These are phyloP conservation scores for Termitomyces eurrhizus DNA, from an alignment of 768 basidiomycete species.

Conservation along the genomic window DNA sequence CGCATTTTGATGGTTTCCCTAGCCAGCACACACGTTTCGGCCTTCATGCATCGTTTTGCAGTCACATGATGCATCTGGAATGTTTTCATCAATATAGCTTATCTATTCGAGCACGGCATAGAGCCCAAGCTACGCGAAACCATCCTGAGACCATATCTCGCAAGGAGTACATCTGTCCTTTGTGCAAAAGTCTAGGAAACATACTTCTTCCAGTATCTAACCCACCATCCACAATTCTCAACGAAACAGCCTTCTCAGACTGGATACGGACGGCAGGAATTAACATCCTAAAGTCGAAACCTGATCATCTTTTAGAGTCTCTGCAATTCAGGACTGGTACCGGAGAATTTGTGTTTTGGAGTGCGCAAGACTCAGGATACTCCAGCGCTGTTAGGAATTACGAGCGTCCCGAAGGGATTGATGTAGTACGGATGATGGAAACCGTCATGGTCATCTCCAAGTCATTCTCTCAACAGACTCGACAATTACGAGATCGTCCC, in stretches of 20 bases:
- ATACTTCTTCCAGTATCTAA: conserved; percentile 80
- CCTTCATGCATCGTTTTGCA: conserved; percentile 83
- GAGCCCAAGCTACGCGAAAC: conserved; percentile 83
- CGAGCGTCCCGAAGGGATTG: conserved; percentile 50
- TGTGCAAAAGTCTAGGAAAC: conserved; percentile 97
- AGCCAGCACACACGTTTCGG: conserved; percentile 76
- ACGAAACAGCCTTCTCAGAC: conserved; percentile 67
- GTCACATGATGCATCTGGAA: conserved; percentile 94
- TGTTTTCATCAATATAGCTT: conserved; percentile 90
- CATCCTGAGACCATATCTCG: conserved; percentile 94
- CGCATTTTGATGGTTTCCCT: conserved; percentile 74
- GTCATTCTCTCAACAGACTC: conserved; percentile 79
- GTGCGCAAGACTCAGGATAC: conserved; percentile 75
- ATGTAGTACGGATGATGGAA: conserved; percentile 79
- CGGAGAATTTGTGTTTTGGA: conserved; percentile 88
- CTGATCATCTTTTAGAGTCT: conserved; percentile 66
- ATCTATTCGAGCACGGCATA: conserved; percentile 84
- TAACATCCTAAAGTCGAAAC: conserved; percentile 80
- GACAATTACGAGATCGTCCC: conserved; percentile 73
- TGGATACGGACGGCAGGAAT: conserved; percentile 91
- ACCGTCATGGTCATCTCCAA: conserved; percentile 77
- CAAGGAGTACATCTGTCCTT: conserved; percentile 92
- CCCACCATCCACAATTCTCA: conserved; percentile 46
- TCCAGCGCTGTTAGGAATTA: conserved; percentile 47
- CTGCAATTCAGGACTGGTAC: conserved; percentile 77